Evolutionary conservation across 2,329 filamentous ascomycete genomes (phyloP).

Genomic region (Fusarium buharicum): DNA sequence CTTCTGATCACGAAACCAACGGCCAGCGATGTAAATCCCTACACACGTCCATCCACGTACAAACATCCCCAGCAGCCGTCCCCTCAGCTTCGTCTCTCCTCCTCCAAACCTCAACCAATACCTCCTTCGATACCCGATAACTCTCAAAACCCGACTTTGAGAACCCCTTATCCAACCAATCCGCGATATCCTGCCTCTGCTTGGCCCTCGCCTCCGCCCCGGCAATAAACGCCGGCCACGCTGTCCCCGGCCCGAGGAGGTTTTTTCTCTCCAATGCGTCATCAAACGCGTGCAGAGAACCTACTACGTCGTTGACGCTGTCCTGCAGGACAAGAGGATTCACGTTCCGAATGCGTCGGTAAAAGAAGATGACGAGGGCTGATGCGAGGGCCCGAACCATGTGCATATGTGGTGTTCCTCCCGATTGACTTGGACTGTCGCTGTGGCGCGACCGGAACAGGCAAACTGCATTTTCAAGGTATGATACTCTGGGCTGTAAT

Average conservation of each 20-base stretch:
- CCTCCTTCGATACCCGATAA: constrained; percentile 30
- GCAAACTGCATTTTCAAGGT: constrained; percentile 38
- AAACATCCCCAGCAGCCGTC: constrained; percentile 18
- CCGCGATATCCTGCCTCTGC: constrained; percentile 29
- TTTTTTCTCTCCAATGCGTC: constrained; percentile 32
- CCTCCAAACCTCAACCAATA: constrained; percentile 36
- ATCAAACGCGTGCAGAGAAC: constrained; percentile 33
- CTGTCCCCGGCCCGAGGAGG: constrained; percentile 32
- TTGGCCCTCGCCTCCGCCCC: constrained; percentile 34
- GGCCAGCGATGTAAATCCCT: constrained; percentile 36
- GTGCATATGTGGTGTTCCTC: constrained; percentile 36
- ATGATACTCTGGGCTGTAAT: constrained; percentile 25
- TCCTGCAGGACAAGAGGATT: constrained; percentile 36
- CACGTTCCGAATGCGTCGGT: constrained; percentile 37
- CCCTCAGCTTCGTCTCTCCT: constrained; percentile 33
- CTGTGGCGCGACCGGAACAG: constrained; percentile 29
- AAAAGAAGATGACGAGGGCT: constrained; percentile 37
- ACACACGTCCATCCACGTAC: constrained; percentile 43
- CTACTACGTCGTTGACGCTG: constrained; percentile 33
- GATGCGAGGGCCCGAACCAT: constrained; percentile 38
- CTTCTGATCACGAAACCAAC: constrained; percentile 15
- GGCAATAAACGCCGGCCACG: constrained; percentile 38
- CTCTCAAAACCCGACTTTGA: constrained; percentile 36
- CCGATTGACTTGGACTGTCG: constrained; percentile 3
- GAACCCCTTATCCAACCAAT: constrained; percentile 39